Evolutionary conservation across 352 stramenopile genomes (phyloP).

Genomic region (Pelagophyceae sp.): DNA sequence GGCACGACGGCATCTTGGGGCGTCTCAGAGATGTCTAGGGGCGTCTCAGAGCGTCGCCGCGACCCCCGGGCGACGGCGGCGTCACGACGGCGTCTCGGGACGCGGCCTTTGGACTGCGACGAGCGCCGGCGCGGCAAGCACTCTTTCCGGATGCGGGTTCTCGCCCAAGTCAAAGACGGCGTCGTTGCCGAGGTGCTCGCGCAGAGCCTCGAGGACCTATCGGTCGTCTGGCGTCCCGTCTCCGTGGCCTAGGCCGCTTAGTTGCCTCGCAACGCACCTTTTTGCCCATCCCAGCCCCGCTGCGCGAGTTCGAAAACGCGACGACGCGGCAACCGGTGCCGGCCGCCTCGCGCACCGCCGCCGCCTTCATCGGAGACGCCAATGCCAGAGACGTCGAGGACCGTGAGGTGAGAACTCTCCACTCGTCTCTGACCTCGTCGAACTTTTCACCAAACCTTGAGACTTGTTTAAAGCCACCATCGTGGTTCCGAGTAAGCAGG

Average conservation of each 20-base stretch:
- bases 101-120: neutral
- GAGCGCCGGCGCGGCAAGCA: neutral
- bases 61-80: neutral
- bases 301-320: constrained; percentile 40
- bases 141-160: constrained; percentile 35
- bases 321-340: no score
- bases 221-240: no score
- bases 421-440: no score
- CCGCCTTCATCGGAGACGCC: neutral
- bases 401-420: no score
- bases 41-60: neutral
- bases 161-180: constrained; percentile 39
- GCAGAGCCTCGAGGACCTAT: constrained; percentile 8
- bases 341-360: no score
- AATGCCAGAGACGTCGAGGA: no score
- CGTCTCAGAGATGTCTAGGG: no score
- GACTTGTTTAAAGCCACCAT: no score
- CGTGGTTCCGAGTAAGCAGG: no score
- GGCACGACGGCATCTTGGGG: no score
- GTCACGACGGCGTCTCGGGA: neutral
- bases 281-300: constrained; percentile 34
- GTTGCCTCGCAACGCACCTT: constrained; percentile 28
- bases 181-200: neutral
- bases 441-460: no score
- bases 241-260: constrained; percentile 19